These are phyloP conservation scores for Mucor mucedo DNA, from an alignment of 371 early-diverging fungal genomes.

Conservation along the genomic window DNA sequence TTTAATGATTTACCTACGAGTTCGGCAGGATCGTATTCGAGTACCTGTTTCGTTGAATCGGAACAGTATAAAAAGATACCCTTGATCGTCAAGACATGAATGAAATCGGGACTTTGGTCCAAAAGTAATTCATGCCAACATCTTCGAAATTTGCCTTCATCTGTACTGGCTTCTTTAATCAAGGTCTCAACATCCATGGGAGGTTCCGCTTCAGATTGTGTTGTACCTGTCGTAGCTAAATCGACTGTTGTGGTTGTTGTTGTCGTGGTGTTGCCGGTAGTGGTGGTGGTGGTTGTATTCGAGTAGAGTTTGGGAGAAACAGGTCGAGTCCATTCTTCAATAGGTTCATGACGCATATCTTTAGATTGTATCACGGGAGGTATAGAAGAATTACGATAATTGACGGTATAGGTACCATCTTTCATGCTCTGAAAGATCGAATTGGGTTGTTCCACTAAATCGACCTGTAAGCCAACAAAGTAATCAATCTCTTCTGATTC, in stretches of 20 bases:
- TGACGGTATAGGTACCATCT: slow-evolving; percentile 55
- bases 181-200: slow-evolving; percentile 35
- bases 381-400: slow-evolving; percentile 45
- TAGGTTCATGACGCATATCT: slow-evolving; percentile 17
- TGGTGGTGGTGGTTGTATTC: neutral
- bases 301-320: slow-evolving; percentile 18
- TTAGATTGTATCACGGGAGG: slow-evolving; percentile 32
- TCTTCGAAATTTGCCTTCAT: slow-evolving; percentile 33
- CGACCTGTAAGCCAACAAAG: slow-evolving; percentile 71
- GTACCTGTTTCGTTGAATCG: slow-evolving; percentile 39
- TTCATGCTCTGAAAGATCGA: slow-evolving; percentile 60
- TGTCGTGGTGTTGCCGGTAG: neutral
- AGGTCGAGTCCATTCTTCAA: slow-evolving; percentile 31
- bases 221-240: neutral
- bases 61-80: slow-evolving; percentile 69
- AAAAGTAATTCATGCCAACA: slow-evolving; percentile 45
- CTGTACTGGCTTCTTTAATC: slow-evolving; percentile 40
- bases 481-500: slow-evolving; percentile 54
- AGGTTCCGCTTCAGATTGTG: slow-evolving; percentile 5
- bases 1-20: slow-evolving; percentile 60
- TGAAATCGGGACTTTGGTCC: slow-evolving; percentile 56
- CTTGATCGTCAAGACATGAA: slow-evolving; percentile 67
- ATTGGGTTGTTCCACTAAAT: slow-evolving; percentile 67
- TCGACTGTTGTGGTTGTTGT: neutral
- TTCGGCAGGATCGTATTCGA: slow-evolving; percentile 57